Evolutionary conservation across 1,284 basidiomycete species (phyloP).

Genomic region (Puccinia novopanici): DNA sequence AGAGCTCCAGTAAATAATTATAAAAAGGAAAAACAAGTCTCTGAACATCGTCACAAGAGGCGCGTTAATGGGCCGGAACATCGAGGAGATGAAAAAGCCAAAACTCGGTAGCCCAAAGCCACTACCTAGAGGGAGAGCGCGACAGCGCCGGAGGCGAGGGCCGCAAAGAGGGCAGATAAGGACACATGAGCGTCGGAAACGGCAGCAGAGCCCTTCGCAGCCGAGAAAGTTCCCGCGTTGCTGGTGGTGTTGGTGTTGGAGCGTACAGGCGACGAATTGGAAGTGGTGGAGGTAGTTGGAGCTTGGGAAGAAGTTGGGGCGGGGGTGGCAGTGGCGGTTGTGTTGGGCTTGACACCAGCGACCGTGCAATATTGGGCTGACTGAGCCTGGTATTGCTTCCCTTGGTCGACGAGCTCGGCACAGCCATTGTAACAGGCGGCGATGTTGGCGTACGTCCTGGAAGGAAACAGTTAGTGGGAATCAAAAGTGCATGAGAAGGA

Average conservation of each 20-base stretch:
- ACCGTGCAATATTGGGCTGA: constrained; percentile 14
- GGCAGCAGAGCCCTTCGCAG: background rate
- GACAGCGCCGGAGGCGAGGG: background rate
- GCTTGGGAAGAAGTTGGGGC: background rate
- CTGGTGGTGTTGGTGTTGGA: background rate
- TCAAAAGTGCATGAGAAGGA: background rate
- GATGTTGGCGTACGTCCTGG: constrained; percentile 40
- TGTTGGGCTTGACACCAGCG: constrained; percentile 15
- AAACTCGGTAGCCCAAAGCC: too few species aligned
- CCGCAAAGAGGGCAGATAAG: background rate
- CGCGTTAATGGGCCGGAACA: too few species aligned
- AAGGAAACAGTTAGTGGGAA: background rate
- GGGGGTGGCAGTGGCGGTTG: background rate
- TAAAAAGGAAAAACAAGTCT: too few species aligned
- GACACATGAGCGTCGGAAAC: background rate
- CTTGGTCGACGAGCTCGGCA: constrained; percentile 24
- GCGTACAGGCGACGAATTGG: background rate
- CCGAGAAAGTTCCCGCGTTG: background rate
- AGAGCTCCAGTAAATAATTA: too few species aligned
- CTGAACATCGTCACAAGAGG: too few species aligned
- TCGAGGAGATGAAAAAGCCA: too few species aligned
- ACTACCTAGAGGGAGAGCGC: background rate
- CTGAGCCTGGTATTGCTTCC: constrained; percentile 35
- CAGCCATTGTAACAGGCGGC: constrained; percentile 47
- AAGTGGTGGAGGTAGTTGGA: background rate